phyloP scores from a whole-genome alignment of 805 yeast genomes.

The Yueomyces sinensis region DNA sequence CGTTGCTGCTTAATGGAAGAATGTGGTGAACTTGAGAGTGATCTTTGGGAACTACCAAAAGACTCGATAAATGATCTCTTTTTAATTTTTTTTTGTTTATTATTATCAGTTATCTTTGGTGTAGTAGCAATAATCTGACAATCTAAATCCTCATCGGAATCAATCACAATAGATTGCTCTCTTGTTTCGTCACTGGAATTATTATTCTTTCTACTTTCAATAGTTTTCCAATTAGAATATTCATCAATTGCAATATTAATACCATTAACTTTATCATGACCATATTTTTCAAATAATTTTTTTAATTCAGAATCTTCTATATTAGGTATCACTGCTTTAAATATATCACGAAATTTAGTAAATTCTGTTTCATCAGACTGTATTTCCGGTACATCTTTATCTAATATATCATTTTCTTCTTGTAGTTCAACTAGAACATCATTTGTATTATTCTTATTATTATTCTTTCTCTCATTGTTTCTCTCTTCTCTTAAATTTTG shows the following conservation, averaged over 20 bases:
- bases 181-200: background rate
- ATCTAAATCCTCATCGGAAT: background rate
- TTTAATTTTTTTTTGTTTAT: no score
- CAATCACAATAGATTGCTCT: background rate
- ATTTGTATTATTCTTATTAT: no score
- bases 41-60: no score
- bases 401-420: background rate
- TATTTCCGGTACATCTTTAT: background rate
- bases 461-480: no score
- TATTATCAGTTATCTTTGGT: no score
- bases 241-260: slow-evolving; percentile 29
- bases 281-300: slow-evolving; percentile 18
- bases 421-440: background rate
- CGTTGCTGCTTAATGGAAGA: no score
- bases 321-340: slow-evolving; percentile 26
- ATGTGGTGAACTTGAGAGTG: no score
- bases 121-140: background rate
- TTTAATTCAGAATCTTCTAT: slow-evolving; percentile 13
- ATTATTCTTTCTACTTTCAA: no score
- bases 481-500: background rate
- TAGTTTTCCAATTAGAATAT: no score
- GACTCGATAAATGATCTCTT: no score
- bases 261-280: slow-evolving; percentile 11
- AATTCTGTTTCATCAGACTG: no score
- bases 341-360: slow-evolving; percentile 12